These are phyloP conservation scores for Ophiorrhiza pumila DNA, from an alignment of 257 asterid genomes.

Conservation along the genomic window DNA sequence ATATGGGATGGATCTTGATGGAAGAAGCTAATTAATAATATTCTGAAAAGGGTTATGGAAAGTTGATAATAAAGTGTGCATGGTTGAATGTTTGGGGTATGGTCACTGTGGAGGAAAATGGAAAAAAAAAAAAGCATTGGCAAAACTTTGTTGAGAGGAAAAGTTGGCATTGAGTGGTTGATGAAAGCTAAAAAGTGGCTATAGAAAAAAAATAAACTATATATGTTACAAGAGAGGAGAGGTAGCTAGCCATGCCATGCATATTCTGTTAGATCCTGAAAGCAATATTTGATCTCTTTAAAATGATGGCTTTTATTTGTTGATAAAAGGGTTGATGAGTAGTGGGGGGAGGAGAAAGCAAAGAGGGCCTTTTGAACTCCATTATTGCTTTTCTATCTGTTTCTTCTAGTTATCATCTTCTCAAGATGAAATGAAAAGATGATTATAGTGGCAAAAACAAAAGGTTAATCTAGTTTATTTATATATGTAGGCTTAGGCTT, in stretches of 20 bases:
- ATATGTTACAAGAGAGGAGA: neutral
- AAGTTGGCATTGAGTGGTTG: slow-evolving; percentile 48
- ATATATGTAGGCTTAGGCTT: slow-evolving; percentile 17
- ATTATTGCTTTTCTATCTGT: slow-evolving; percentile 47
- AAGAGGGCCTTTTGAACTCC: slow-evolving; percentile 49
- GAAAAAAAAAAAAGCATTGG: slow-evolving; percentile 26
- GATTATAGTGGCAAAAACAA: slow-evolving; percentile 14
- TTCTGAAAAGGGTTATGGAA: slow-evolving; percentile 6
- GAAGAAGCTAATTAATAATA: neutral
- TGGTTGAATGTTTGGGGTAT: slow-evolving; percentile 1
- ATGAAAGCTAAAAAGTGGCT: slow-evolving; percentile 39
- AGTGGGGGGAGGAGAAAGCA: slow-evolving; percentile 68
- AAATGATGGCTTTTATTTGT: slow-evolving; percentile 34
- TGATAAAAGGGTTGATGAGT: slow-evolving; percentile 32
- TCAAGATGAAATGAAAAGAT: slow-evolving; percentile 26
- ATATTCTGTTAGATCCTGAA: slow-evolving; percentile 55
- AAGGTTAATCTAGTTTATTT: slow-evolving; percentile 17
- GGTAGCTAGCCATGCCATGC: slow-evolving; percentile 44
- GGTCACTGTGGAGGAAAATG: neutral
- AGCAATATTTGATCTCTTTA: slow-evolving; percentile 44
- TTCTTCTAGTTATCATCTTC: slow-evolving; percentile 44
- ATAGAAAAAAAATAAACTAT: slow-evolving; percentile 7
- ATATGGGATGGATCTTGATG: neutral
- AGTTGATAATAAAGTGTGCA: slow-evolving; percentile 35
- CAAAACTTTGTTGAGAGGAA: slow-evolving; percentile 48